phyloP scores from a whole-genome alignment of 1,139 yeast genomes.

The Geotrichum phurueaensis region DNA sequence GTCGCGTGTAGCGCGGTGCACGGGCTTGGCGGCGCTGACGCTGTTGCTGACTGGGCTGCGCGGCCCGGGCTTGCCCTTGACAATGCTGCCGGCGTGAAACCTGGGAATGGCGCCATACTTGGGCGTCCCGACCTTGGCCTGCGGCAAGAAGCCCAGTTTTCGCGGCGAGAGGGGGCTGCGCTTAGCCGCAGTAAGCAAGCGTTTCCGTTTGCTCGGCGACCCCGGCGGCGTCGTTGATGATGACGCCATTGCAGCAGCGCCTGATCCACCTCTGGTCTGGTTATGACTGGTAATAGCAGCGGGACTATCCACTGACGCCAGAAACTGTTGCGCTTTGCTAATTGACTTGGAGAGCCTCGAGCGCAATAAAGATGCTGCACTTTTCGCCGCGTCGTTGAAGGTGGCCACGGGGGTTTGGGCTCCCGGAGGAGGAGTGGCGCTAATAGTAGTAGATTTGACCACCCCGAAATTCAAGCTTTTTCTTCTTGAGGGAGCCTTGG shows the following conservation, averaged over 20 bases:
- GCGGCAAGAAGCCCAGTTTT: not conserved
- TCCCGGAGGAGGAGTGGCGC: not conserved
- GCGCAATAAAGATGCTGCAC: slow-evolving; percentile 1
- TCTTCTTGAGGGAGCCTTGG: not conserved
- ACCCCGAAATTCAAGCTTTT: not conserved
- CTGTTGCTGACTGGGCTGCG: not conserved
- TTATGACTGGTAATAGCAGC: not conserved
- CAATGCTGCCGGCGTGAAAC: not conserved
- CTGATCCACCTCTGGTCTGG: not conserved
- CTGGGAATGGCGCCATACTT: not conserved
- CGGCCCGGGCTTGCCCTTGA: not conserved
- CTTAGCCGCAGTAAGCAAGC: not conserved
- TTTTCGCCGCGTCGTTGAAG: not conserved
- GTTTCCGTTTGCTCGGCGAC: slow-evolving; percentile 7
- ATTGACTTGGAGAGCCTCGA: slow-evolving; percentile 5
- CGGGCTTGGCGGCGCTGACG: not conserved
- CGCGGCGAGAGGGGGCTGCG: slow-evolving; percentile 14
- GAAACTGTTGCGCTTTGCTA: not conserved
- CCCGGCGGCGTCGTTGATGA: slow-evolving; percentile 1
- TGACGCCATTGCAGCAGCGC: not conserved
- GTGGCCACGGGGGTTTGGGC: not conserved
- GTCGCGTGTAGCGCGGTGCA: not conserved
- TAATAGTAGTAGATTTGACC: not conserved
- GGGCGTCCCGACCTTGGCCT: not conserved
- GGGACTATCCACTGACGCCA: not conserved